Conservation (phyloP, 2,329 filamentous ascomycete genomes). For the Pleoardoris graminearum region DNA sequence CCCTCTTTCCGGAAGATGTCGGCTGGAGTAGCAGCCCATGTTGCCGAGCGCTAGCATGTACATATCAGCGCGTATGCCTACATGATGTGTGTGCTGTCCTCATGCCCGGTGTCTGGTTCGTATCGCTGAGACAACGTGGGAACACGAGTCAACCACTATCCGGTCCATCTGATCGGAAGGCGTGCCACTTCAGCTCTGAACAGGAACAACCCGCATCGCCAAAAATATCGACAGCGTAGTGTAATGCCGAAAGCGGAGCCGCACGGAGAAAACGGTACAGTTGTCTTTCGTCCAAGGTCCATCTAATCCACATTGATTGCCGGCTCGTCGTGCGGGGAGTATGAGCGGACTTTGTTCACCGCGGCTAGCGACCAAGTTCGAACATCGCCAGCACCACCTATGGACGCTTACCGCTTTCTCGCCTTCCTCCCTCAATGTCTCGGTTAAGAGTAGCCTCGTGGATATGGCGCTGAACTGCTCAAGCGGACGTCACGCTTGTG, state of each 20-base stretch:
- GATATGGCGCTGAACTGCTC: no score
- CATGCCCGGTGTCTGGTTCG: not conserved
- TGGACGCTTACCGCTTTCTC: not conserved
- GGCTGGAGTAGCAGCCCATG: not conserved
- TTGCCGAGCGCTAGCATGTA: not conserved
- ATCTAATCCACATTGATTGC: not conserved
- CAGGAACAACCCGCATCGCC: not conserved
- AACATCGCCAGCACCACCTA: not conserved
- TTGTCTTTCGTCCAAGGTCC: not conserved
- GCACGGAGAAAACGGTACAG: not conserved
- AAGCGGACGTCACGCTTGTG: no score
- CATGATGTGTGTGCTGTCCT: not conserved
- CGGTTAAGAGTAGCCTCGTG: no score
- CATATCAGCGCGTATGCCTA: not conserved
- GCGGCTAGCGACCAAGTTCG: not conserved
- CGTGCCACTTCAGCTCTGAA: not conserved
- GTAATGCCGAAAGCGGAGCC: not conserved
- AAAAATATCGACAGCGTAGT: not conserved
- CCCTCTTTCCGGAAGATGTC: not conserved
- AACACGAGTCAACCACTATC: not conserved
- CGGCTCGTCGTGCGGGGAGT: not conserved
- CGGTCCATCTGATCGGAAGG: constrained; percentile 1
- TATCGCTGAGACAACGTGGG: not conserved
- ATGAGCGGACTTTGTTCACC: not conserved
- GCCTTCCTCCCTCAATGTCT: not conserved